These are phyloP conservation scores for Thermoascus crustaceus DNA, from an alignment of 2,329 filamentous ascomycete genomes.

Conservation along the genomic window DNA sequence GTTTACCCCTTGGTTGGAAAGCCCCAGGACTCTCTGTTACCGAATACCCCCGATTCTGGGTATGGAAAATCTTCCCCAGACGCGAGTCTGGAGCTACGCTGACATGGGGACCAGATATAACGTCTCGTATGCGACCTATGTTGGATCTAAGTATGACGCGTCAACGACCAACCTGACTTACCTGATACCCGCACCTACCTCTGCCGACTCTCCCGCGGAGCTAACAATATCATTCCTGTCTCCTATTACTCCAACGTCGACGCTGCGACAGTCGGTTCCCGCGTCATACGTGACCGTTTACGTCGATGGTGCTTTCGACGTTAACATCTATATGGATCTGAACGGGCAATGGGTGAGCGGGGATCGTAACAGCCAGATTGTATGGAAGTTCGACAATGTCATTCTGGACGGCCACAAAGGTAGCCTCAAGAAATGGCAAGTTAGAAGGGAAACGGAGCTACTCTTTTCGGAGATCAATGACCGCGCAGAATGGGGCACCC, in stretches of 20 bases:
- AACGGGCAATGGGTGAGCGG: slow-evolving; percentile 79
- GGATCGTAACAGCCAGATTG: slow-evolving; percentile 58
- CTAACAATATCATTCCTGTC: slow-evolving; percentile 61
- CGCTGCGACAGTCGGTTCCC: slow-evolving; percentile 71
- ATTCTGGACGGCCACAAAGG: slow-evolving; percentile 31
- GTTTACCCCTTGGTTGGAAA: slow-evolving; percentile 59
- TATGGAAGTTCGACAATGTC: slow-evolving; percentile 56
- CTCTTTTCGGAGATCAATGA: slow-evolving; percentile 68
- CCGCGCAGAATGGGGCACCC: slow-evolving; percentile 73
- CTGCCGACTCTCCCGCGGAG: slow-evolving; percentile 36
- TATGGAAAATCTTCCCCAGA: slow-evolving; percentile 17
- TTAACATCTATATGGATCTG: slow-evolving; percentile 57
- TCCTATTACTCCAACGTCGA: slow-evolving; percentile 73
- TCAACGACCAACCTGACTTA: slow-evolving; percentile 65
- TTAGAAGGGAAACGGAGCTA: slow-evolving; percentile 46
- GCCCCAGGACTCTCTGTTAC: slow-evolving; percentile 54
- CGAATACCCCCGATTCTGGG: slow-evolving; percentile 24
- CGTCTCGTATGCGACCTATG: slow-evolving; percentile 51
- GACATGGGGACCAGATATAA: slow-evolving; percentile 40
- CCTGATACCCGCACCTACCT: slow-evolving; percentile 41
- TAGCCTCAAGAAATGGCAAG: slow-evolving; percentile 35
- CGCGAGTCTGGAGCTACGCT: slow-evolving; percentile 8
- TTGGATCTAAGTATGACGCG: slow-evolving; percentile 58
- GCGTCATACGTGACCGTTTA: slow-evolving; percentile 68
- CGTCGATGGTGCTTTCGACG: slow-evolving; percentile 57